Evolutionary conservation across 176 grass and related monocot genomes (phyloP).

Genomic region (Carex littledalei): DNA sequence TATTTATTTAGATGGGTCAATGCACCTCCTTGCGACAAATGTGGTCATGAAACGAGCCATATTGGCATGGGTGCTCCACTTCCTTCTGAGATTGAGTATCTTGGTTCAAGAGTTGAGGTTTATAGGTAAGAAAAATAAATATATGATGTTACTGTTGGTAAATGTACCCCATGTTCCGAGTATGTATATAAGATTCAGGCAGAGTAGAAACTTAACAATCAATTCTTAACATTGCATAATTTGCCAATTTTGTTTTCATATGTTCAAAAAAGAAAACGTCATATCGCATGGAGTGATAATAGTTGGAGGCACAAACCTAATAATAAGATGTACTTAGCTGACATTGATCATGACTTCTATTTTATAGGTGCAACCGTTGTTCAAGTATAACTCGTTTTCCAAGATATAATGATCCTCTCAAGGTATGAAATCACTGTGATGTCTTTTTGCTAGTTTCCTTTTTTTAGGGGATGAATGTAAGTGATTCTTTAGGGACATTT

Average conservation of each 20-base stretch:
- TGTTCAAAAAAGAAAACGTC: background rate
- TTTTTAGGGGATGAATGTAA: background rate
- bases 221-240: background rate
- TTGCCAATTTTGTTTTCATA: background rate
- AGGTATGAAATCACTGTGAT: constrained; percentile 49
- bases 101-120: constrained; percentile 64
- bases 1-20: constrained; percentile 76
- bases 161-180: background rate
- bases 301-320: background rate
- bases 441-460: background rate
- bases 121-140: constrained; percentile 56
- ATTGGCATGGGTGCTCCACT: constrained; percentile 66
- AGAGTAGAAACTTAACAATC: background rate
- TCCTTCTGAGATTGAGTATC: constrained; percentile 77
- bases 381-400: constrained; percentile 75
- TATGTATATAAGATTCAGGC: background rate
- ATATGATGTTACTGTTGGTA: background rate
- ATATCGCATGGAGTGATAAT: background rate
- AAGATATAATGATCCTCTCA: constrained; percentile 78
- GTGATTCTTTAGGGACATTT: background rate
- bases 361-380: constrained; percentile 75
- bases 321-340: background rate
- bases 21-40: constrained; percentile 68
- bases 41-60: constrained; percentile 52
- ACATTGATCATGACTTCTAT: background rate